Evolutionary conservation across 306 rosid species (phyloP), one percentile per base, ranked within the genome.

Genomic region (Purshia tridentata): DNA sequence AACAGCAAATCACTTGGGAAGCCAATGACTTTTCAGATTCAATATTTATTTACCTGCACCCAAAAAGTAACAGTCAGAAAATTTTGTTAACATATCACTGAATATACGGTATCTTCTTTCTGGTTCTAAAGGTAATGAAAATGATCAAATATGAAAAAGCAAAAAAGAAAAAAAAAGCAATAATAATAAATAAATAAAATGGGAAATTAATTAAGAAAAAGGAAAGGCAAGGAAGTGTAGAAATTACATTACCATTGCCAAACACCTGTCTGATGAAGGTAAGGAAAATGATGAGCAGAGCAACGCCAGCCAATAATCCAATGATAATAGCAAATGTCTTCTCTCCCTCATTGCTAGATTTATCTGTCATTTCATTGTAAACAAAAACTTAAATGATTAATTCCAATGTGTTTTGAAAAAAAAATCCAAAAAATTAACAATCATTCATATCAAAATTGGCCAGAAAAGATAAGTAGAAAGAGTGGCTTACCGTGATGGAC

Each of bases 321-420:
- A 94, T 78, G 61, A 94, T 91, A 69, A 94, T 77, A 20, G 98
- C 98, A 80, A 94, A 94, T 70, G 96, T 94, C 84, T 94, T 94
- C 80, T 89, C 95, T 16, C 92, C 91, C 4, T 81, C 84, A 7
- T 58, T 72, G 37, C 6, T 67, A 0, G 91, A 85, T 83, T 85
- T 89, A 64, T 84, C 98, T 91, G 86, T 59, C 70, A 73, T 16
- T 16, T 69, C 53, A 20, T 53, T 70, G 5, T 48, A 0, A 3
- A 68, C 4, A 9, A 37, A 40, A 48, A 14, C 10, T 1, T 23
- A 0, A 29, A 29, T 29, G 1, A 29, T 29, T 29, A 29, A n/a
- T n/a, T n/a, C n/a, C 35, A 29, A 29, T 29, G 35, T 29, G 2
- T 29, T 29, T 29, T n/a, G n/a, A 1, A 1, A 29, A 29, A 29